Percentiles rank a stretch among this genome's conserved stretches.
These are phyloP conservation scores for Penicillium frequentans DNA, from an alignment of 2,329 filamentous ascomycete species.

Conservation along the genomic window DNA sequence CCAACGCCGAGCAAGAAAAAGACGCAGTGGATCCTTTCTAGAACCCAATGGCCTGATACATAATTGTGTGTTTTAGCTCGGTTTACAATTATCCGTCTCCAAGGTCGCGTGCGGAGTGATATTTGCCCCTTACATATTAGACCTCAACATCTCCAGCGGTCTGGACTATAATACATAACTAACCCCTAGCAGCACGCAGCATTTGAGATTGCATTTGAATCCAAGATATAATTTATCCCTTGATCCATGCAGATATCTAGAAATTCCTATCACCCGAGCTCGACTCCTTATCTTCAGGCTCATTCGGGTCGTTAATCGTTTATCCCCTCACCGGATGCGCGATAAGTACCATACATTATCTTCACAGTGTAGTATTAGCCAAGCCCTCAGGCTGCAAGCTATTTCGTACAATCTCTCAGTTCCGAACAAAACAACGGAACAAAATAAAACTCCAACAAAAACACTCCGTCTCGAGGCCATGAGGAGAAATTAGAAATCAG, in stretches of 20 bases:
- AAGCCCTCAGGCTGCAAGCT: neutral
- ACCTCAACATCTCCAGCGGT: neutral
- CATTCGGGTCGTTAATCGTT: neutral
- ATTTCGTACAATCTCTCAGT: neutral
- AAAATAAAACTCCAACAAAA: neutral
- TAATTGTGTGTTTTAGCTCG: neutral
- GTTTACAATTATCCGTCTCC: neutral
- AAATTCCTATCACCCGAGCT: neutral
- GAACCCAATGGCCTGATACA: neutral
- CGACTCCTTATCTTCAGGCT: neutral
- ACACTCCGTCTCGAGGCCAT: neutral
- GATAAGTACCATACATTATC: neutral
- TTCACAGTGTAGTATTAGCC: neutral
- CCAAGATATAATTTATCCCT: neutral
- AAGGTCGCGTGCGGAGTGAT: neutral
- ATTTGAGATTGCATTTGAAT: neutral
- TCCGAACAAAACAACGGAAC: neutral
- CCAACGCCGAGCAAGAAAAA: conserved; percentile 23
- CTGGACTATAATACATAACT: neutral
- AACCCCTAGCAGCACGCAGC: neutral
- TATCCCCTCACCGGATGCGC: neutral
- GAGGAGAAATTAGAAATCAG: neutral
- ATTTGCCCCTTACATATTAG: neutral
- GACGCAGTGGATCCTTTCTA: conserved; percentile 24
- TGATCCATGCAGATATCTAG: neutral